Percentiles rank a stretch among this genome's conserved stretches.
Evolutionary conservation across 306 rosid genomes (phyloP).

Genomic region (Glycyrrhiza uralensis): DNA sequence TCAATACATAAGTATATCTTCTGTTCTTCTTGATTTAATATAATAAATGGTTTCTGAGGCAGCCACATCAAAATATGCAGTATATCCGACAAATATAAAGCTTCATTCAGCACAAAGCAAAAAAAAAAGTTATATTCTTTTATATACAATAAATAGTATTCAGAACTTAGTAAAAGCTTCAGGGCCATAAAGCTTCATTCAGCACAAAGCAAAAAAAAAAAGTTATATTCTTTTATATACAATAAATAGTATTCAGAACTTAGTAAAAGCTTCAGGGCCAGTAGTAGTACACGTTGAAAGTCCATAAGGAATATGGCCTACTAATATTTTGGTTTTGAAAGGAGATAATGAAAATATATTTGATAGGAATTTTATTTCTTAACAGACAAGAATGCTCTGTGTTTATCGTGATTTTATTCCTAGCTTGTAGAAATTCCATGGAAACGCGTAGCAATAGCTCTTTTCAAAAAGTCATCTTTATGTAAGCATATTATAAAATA

Average conservation of each 20-base stretch:
- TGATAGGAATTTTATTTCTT: neutral
- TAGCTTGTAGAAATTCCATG: neutral
- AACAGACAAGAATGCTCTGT: too few relatives aligned
- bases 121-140: neutral
- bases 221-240: neutral
- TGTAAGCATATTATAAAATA: neutral
- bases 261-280: too few relatives aligned
- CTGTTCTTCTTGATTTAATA: neutral
- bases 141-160: too few relatives aligned
- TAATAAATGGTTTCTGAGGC: neutral
- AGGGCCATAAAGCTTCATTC: neutral
- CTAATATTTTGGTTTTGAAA: too few relatives aligned
- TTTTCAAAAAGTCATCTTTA: neutral
- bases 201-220: neutral
- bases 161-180: too few relatives aligned
- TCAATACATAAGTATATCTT: neutral
- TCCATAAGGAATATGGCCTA: too few relatives aligned
- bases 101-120: neutral
- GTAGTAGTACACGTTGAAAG: neutral
- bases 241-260: too few relatives aligned
- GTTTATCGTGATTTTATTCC: too few relatives aligned
- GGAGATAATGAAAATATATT: too few relatives aligned
- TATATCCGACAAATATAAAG: neutral
- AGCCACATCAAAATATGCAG: conserved; percentile 13
- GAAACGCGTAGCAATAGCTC: neutral